phyloP scores from a whole-genome alignment of 176 grass and related monocot genomes.

The Juncus effusus region DNA sequence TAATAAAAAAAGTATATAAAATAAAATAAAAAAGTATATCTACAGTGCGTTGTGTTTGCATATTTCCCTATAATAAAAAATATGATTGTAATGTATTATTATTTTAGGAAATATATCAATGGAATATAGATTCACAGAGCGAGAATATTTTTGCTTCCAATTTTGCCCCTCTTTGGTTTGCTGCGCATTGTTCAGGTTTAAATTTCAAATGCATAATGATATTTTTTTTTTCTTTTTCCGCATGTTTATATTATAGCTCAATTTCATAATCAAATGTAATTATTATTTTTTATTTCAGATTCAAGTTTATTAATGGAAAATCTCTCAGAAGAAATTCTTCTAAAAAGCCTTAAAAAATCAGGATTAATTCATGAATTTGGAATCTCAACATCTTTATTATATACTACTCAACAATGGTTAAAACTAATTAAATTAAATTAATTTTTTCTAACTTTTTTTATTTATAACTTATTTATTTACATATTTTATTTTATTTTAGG shows the following conservation, averaged over 20 bases:
- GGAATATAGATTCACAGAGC: conserved; percentile 56
- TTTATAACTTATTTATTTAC: too few species aligned
- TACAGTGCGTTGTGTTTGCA: neutral
- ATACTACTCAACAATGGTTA: conserved; percentile 82
- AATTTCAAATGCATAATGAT: neutral
- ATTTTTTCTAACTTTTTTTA: neutral
- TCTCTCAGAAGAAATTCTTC: conserved; percentile 34
- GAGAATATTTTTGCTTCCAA: conserved; percentile 71
- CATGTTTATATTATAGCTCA: neutral
- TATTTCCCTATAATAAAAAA: conserved; percentile 14
- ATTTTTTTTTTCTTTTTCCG: neutral
- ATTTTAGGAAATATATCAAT: conserved; percentile 53
- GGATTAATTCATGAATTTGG: conserved; percentile 62
- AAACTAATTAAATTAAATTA: conserved; percentile 11
- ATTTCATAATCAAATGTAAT: conserved; percentile 3
- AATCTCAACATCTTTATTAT: conserved; percentile 77
- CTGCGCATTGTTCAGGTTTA: conserved; percentile 52
- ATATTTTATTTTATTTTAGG: conserved; percentile 36
- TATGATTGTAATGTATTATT: conserved; percentile 19
- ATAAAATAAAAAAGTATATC: too few species aligned
- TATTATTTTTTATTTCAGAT: conserved; percentile 15
- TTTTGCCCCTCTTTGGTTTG: conserved; percentile 73
- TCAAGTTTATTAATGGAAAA: conserved; percentile 27
- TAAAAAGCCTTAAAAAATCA: conserved; percentile 64
- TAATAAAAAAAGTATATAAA: neutral